Percentiles rank a stretch among this genome's conserved stretches.
Conservation (phyloP, 208 protist species). For the Leishmania tropica region DNA sequence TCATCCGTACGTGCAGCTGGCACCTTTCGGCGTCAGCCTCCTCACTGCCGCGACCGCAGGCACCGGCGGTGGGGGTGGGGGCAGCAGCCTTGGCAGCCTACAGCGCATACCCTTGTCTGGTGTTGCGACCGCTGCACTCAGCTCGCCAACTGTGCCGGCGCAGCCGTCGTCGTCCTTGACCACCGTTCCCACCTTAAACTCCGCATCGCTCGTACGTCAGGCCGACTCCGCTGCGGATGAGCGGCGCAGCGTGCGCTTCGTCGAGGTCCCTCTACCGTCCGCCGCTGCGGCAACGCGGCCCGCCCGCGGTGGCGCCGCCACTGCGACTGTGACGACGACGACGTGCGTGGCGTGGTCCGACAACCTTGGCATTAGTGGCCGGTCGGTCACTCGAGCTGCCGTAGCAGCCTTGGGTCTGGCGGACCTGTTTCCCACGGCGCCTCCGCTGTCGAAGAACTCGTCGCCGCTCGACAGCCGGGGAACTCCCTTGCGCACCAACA, state of each 20-base stretch:
- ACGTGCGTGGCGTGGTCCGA: constrained; percentile 4
- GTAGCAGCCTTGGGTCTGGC: constrained; percentile 37
- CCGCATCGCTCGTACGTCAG: neutral
- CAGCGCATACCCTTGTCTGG: constrained; percentile 38
- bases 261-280: neutral
- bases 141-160: neutral
- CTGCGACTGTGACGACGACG: neutral
- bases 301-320: neutral
- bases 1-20: constrained; percentile 31
- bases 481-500: neutral
- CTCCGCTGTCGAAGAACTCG: neutral
- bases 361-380: constrained; percentile 10
- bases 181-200: neutral
- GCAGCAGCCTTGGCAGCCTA: constrained; percentile 24
- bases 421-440: constrained; percentile 45
- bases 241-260: constrained; percentile 9
- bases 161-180: neutral
- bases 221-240: neutral
- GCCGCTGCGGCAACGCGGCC: neutral
- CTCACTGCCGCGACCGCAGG: constrained; percentile 46
- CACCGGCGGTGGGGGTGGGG: constrained; percentile 5
- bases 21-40: constrained; percentile 71
- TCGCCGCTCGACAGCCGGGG: neutral
- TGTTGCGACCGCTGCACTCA: neutral
- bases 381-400: constrained; percentile 30